These are phyloP conservation scores for Candida saitoana DNA, from an alignment of 805 yeast genomes.

Conservation along the genomic window DNA sequence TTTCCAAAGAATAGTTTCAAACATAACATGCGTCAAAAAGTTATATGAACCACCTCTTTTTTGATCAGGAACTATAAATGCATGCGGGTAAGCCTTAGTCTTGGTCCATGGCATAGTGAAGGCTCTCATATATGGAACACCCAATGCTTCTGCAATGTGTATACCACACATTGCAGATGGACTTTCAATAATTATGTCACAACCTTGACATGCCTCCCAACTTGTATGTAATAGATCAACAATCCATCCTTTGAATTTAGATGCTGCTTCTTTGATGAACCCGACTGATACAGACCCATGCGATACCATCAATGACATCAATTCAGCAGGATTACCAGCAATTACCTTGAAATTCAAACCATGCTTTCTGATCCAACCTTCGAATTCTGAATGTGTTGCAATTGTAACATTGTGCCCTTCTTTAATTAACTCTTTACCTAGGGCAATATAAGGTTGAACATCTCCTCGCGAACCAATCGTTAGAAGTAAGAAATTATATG, in stretches of 20 bases:
- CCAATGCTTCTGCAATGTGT: constrained; percentile 89
- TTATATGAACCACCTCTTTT: constrained; percentile 91
- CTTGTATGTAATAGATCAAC: constrained; percentile 63
- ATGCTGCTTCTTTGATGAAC: constrained; percentile 76
- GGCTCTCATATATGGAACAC: constrained; percentile 88
- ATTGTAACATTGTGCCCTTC: constrained; percentile 86
- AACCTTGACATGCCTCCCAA: constrained; percentile 82
- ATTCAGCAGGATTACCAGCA: constrained; percentile 90
- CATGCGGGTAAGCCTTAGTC: constrained; percentile 94
- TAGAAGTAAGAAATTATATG: constrained; percentile 60
- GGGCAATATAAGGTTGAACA: constrained; percentile 91
- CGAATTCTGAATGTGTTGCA: constrained; percentile 82
- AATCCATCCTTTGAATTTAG: constrained; percentile 81
- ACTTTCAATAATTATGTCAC: constrained; percentile 87
- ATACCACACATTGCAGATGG: constrained; percentile 96
- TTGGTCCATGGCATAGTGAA: constrained; percentile 99
- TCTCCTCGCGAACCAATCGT: constrained; percentile 97
- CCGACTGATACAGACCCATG: constrained; percentile 85
- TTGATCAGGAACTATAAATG: constrained; percentile 91
- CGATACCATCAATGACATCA: constrained; percentile 88
- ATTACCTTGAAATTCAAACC: constrained; percentile 67
- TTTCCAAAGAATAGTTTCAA: constrained; percentile 90
- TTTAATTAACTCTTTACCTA: constrained; percentile 69
- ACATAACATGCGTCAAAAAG: constrained; percentile 86
- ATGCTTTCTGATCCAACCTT: constrained; percentile 64